phyloP scores from a whole-genome alignment of 2,329 filamentous ascomycete genomes.

The Colletotrichum ledebouriae region DNA sequence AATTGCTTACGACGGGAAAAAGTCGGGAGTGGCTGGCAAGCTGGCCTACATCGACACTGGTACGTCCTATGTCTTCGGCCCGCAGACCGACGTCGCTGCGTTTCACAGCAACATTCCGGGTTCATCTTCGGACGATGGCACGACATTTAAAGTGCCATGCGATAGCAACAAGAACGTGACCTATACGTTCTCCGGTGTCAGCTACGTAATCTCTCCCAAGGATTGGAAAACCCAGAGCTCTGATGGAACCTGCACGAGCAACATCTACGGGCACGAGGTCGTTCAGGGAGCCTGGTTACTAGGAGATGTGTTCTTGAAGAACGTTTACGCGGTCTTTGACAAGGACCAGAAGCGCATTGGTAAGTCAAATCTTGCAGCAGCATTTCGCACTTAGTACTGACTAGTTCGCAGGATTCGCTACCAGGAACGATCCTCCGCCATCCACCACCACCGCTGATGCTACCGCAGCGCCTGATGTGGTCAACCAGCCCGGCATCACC shows the following conservation, averaged over 20 bases:
- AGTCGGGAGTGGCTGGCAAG: constrained; percentile 66
- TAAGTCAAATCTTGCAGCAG: constrained; percentile 49
- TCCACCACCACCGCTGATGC: constrained; percentile 16
- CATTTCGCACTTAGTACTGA: constrained; percentile 1
- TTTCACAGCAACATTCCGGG: constrained; percentile 76
- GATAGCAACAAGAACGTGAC: constrained; percentile 71
- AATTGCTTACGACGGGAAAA: constrained; percentile 71
- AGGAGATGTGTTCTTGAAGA: constrained; percentile 89
- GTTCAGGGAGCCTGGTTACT: constrained; percentile 81
- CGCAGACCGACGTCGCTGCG: constrained; percentile 72
- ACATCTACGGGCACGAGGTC: constrained; percentile 79
- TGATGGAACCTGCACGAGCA: constrained; percentile 73
- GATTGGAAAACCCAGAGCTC: constrained; percentile 74
- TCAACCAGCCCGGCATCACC: constrained; percentile 30
- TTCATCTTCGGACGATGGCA: constrained; percentile 67
- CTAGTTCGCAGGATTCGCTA: constrained; percentile 53
- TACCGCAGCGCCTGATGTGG: constrained; percentile 22
- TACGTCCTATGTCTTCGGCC: constrained; percentile 83
- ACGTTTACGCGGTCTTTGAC: constrained; percentile 90
- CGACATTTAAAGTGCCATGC: constrained; percentile 81
- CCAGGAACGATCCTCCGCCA: constrained; percentile 47
- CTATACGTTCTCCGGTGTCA: constrained; percentile 76
- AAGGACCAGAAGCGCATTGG: constrained; percentile 76
- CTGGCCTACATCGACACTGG: constrained; percentile 86
- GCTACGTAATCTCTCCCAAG: constrained; percentile 74